Evolutionary conservation across 1,284 basidiomycete species (phyloP).

Genomic region (Austroboletus niveus): DNA sequence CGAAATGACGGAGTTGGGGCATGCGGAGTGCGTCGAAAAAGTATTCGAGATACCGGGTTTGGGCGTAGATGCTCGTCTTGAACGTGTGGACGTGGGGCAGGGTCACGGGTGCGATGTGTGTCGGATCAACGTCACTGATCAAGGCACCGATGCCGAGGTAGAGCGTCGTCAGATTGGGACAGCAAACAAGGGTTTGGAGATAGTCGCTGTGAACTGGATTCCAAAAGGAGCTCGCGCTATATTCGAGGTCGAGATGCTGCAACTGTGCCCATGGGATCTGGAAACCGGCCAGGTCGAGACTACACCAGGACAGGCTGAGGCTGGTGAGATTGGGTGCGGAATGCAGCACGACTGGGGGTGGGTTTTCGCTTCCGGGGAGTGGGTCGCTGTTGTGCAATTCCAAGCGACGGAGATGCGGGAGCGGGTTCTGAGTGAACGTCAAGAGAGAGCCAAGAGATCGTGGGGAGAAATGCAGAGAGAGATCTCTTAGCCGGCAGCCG

Average conservation of each 20-base stretch:
- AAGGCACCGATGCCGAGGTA: conserved; percentile 25
- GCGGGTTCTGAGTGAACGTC: conserved; percentile 29
- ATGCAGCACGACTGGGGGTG: conserved; percentile 24
- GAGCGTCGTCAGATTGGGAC: conserved; percentile 30
- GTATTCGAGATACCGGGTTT: conserved; percentile 24
- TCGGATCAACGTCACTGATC: conserved; percentile 15
- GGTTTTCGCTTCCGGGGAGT: conserved; percentile 25
- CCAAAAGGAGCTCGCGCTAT: conserved; percentile 31
- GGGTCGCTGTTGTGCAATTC: conserved; percentile 30
- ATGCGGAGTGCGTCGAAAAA: conserved; percentile 29
- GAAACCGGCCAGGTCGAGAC: conserved; percentile 28
- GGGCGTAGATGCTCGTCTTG: conserved; percentile 25
- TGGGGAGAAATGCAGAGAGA: conserved; percentile 25
- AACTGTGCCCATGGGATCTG: conserved; percentile 31
- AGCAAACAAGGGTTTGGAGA: conserved; percentile 21
- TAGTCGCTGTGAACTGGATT: conserved; percentile 31
- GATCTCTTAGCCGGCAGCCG: conserved; percentile 17
- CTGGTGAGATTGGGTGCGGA: conserved; percentile 30
- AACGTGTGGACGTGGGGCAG: conserved; percentile 29
- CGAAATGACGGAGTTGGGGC: conserved; percentile 26
- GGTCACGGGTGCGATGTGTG: conserved; percentile 15
- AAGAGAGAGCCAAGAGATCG: conserved; percentile 27
- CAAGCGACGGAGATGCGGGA: conserved; percentile 25
- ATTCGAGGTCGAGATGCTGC: conserved; percentile 27
- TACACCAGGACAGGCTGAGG: conserved; percentile 29